A percentile compares a stretch with the other conserved stretches of the same genome.
These are phyloP conservation scores for Bacterosira constricta DNA, from an alignment of 108 stramenopile species.

Conservation along the genomic window DNA sequence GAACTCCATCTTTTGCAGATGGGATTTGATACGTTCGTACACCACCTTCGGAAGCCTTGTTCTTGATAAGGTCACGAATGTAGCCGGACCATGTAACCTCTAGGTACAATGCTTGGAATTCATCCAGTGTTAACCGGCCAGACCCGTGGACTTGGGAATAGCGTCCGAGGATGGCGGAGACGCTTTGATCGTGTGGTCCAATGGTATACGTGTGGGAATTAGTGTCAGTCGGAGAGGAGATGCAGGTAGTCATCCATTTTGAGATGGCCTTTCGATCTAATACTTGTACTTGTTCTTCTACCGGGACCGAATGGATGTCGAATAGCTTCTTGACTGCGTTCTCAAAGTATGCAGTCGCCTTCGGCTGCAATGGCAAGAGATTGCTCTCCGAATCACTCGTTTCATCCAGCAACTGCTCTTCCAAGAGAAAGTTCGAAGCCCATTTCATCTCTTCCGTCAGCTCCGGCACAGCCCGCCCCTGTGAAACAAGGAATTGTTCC, in stretches of 20 bases:
- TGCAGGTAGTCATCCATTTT: constrained; percentile 67
- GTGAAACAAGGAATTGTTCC: constrained; percentile 54
- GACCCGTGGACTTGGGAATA: constrained; percentile 57
- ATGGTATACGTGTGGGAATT: constrained; percentile 17
- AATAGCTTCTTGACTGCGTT: constrained; percentile 62
- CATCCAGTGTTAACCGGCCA: constrained; percentile 55
- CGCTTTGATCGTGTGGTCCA: constrained; percentile 62
- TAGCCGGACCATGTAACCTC: constrained; percentile 49
- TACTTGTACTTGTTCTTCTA: neutral
- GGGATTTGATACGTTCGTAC: constrained; percentile 7
- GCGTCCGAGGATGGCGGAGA: constrained; percentile 53
- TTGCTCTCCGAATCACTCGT: neutral
- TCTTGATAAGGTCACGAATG: constrained; percentile 17
- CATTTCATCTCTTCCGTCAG: constrained; percentile 60
- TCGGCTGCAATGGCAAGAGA: constrained; percentile 16
- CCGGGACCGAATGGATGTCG: constrained; percentile 49
- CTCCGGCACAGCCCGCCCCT: constrained; percentile 65
- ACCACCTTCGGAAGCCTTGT: constrained; percentile 1
- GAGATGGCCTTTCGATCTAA: constrained; percentile 26
- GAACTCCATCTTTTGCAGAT: constrained; percentile 4
- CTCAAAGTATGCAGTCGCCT: constrained; percentile 60
- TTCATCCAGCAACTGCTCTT: neutral
- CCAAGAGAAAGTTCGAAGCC: constrained; percentile 48
- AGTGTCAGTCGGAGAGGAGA: constrained; percentile 18
- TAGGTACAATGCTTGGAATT: constrained; percentile 67